Percentiles rank a stretch among this genome's conserved stretches.
These are phyloP conservation scores for Zygoascus flipseniorum DNA, from an alignment of 805 yeast genomes.

Conservation along the genomic window DNA sequence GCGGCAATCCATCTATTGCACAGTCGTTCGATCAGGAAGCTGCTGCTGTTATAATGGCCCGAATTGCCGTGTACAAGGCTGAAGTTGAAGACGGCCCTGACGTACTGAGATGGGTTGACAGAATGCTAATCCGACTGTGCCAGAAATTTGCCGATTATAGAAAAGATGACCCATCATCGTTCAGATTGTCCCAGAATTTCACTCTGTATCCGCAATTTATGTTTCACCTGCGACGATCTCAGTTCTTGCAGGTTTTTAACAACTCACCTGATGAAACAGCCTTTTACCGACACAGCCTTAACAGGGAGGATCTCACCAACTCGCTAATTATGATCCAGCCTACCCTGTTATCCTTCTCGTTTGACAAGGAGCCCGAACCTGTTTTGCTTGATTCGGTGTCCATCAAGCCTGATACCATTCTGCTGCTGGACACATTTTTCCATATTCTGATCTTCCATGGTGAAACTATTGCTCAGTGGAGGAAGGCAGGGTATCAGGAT, in stretches of 20 bases:
- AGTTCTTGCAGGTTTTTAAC: constrained; percentile 90
- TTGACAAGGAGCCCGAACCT: constrained; percentile 80
- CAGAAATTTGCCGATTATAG: constrained; percentile 90
- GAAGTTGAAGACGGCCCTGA: constrained; percentile 86
- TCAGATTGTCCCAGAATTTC: constrained; percentile 76
- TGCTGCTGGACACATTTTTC: constrained; percentile 91
- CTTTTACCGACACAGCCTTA: constrained; percentile 85
- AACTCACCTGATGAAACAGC: constrained; percentile 99
- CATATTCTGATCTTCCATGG: constrained; percentile 95
- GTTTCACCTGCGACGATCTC: constrained; percentile 92
- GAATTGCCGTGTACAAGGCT: constrained; percentile 80
- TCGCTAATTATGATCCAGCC: constrained; percentile 97
- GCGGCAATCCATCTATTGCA: constrained; percentile 47
- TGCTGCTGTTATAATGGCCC: constrained; percentile 88
- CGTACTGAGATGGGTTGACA: constrained; percentile 89
- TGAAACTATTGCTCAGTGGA: constrained; percentile 90
- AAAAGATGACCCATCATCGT: constrained; percentile 74
- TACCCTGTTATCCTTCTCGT: constrained; percentile 75
- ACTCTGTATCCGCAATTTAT: constrained; percentile 91
- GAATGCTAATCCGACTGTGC: constrained; percentile 81
- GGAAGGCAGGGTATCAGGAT: constrained; percentile 90
- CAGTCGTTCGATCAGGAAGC: constrained; percentile 95
- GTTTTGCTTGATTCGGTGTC: constrained; percentile 91
- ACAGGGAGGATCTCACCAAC: constrained; percentile 86
- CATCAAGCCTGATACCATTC: constrained; percentile 76